Percentiles rank a stretch among this genome's conserved stretches.
These are phyloP conservation scores for Colletotrichum sp. DNA, from an alignment of 2,329 filamentous ascomycete genomes.

Conservation along the genomic window DNA sequence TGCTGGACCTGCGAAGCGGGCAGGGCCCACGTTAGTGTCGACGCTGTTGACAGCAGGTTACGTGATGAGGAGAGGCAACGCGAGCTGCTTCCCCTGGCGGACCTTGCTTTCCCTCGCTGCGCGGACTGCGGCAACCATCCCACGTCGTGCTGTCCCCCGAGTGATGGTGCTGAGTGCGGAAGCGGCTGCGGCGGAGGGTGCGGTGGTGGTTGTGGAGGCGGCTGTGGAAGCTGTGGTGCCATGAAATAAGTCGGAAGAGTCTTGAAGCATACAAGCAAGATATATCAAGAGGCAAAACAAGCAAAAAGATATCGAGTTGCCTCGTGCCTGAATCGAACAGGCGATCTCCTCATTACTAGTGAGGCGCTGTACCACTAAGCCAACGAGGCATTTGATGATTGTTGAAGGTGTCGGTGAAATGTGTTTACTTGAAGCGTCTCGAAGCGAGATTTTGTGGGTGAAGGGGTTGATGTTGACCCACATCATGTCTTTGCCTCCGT, in stretches of 20 bases:
- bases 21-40: slow-evolving; percentile 15
- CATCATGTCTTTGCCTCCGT: background rate
- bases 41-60: background rate
- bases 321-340: slow-evolving; percentile 21
- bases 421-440: background rate
- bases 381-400: background rate
- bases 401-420: fast-evolving
- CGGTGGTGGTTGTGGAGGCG: slow-evolving; percentile 12
- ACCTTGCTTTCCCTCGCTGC: slow-evolving; percentile 8
- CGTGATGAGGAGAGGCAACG: background rate
- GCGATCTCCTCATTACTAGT: slow-evolving; percentile 22
- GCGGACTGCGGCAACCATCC: slow-evolving; percentile 8
- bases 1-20: slow-evolving; percentile 42
- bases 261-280: background rate
- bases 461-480: background rate
- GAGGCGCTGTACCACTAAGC: slow-evolving; percentile 21
- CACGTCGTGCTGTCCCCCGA: background rate
- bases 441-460: background rate
- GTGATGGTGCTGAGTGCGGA: slow-evolving; percentile 3
- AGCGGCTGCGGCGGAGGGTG: slow-evolving; percentile 14
- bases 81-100: background rate
- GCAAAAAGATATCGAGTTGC: background rate
- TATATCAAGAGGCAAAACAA: background rate
- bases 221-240: background rate
- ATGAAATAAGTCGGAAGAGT: background rate